Base-by-base conservation (phyloP, 225 moss, liverwort and hornwort species). In the Polytrichum formosum region DNA sequence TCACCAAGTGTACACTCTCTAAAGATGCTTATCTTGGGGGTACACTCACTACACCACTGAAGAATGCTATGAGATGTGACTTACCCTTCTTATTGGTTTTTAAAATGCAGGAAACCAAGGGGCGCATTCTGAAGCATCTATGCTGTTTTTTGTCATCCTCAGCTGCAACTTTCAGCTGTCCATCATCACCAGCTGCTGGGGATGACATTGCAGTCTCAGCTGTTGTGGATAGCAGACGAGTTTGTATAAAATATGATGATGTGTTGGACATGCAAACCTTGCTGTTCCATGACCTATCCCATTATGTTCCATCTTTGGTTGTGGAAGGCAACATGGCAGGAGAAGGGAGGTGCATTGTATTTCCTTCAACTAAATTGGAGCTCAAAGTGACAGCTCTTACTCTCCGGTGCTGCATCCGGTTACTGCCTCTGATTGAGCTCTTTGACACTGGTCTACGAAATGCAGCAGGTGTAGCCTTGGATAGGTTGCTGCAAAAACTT, bases 401-500 rank as follows among this genome's bases (percentile, higher is more conserved):
- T 55, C 61, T 95, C 29, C 92, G 91, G 26, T 95, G 90, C 75
- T 95, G 92, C 83, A 86, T 95, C 33, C 75, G 80, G 74, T 76
- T 96, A 58, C 80, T 93, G 76, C 91, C 89, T 55, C 79, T 96
- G 66, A 65, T 91, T 74, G 95, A 93, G 72, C 81, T 79, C 64
- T 91, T 96, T 60, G 91, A 93, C 82, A 88, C 85, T 67, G 85
- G 79, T 67, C 81, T 85, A 62, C 91, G 95, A 67, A 81, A 82
- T 46, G 70, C 74, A 28, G 78, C 83, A 70, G 86, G 88, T 25
- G 80, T 80, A 72, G 27, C 65, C 59, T 71, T 96, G 67, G 84
- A 88, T 67, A 74, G 63, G 7, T 56, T 96, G 7, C 70, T 96
- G 55, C 88, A 81, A 78, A 88, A 91, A 78, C 79, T 96, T 68